phyloP scores from a whole-genome alignment of 768 basidiomycete genomes.

The Gelatoporia subvermispora region DNA sequence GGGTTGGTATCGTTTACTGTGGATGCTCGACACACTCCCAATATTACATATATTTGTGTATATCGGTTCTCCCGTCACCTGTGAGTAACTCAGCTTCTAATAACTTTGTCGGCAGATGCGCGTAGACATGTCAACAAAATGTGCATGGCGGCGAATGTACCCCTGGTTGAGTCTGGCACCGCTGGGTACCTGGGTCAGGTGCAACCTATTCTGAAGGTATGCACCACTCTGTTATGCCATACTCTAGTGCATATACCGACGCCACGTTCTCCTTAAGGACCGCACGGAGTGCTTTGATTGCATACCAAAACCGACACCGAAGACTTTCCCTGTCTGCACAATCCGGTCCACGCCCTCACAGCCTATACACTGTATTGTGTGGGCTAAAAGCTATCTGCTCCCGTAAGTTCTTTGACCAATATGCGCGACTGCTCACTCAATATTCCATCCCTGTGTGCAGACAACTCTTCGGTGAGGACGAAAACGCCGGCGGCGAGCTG shows the following conservation, averaged over 20 bases:
- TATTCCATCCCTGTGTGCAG: too few species aligned
- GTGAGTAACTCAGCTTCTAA: too few species aligned
- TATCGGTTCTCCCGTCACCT: neutral
- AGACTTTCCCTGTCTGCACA: conserved; percentile 95
- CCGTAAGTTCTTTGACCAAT: conserved; percentile 47
- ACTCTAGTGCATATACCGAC: neutral
- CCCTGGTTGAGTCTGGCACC: conserved; percentile 93
- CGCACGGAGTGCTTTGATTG: conserved; percentile 95
- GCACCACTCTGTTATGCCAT: conserved; percentile 5
- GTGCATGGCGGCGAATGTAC: conserved; percentile 90
- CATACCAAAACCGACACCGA: conserved; percentile 86
- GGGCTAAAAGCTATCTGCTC: conserved; percentile 96
- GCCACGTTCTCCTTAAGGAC: conserved; percentile 45
- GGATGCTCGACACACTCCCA: neutral
- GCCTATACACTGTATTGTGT: conserved; percentile 98
- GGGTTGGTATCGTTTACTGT: conserved; percentile 44
- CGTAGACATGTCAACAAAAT: conserved; percentile 95
- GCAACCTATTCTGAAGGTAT: conserved; percentile 84
- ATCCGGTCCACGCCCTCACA: conserved; percentile 96
- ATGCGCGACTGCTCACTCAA: too few species aligned
- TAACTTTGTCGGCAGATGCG: conserved; percentile 55
- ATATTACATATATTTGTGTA: neutral
- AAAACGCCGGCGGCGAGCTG: conserved; percentile 74
- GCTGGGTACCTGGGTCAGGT: conserved; percentile 97
- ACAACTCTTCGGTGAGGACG: conserved; percentile 92